Evolutionary conservation across 495 filamentous ascomycete species (phyloP), one percentile per base, ranked within the genome.

Genomic region (Rhizodiscina lignyota): DNA sequence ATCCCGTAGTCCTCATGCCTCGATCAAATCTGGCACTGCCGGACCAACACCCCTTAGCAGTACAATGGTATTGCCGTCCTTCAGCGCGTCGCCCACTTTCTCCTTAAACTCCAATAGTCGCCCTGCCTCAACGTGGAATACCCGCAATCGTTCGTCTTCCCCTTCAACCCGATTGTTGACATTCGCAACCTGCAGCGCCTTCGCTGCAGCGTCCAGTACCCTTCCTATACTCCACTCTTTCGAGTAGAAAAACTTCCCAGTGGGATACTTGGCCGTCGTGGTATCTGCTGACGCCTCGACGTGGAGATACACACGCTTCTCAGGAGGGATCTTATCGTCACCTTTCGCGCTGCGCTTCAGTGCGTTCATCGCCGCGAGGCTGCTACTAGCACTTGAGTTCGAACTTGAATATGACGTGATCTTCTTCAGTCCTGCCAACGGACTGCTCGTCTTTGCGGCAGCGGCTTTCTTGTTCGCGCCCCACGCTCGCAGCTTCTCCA

Each of bases 51-150:
- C 89, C 42, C 89, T 67, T 35, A 96, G 47, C 53, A 97, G 48
- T 10, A 97, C 85, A 42, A 96, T 67, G 5, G 81, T 94, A 56
- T 96, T 81, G 2, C 89, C 91, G 45, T 64, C 75, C 37, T 68
- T 70, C 41, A 81, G 51, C 6, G 66, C 66, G 49, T 73, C 67
- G 5, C 78, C 86, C 16, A 77, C 55, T 56, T 84, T 79, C 56
- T 94, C 85, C 17, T 69, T 71, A 55, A 94, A 97, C 32, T 79
- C 79, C 42, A 97, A 50, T 39, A 96, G 60, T 37, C 82, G 59
- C 1, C 91, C 91, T 0, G 74, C 77, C 51, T 96, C 89, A 0
- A 94, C 79, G 55, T 96, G 87, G 38, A 89, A 97, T 1, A 97
- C 70, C 24, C 87, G 54, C 42, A 97, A 47, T 49, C 72, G 71